A percentile compares a stretch with the other conserved stretches of the same genome.
Evolutionary conservation across 2,329 filamentous ascomycete genomes (phyloP).

Genomic region (Penicillium sp.): DNA sequence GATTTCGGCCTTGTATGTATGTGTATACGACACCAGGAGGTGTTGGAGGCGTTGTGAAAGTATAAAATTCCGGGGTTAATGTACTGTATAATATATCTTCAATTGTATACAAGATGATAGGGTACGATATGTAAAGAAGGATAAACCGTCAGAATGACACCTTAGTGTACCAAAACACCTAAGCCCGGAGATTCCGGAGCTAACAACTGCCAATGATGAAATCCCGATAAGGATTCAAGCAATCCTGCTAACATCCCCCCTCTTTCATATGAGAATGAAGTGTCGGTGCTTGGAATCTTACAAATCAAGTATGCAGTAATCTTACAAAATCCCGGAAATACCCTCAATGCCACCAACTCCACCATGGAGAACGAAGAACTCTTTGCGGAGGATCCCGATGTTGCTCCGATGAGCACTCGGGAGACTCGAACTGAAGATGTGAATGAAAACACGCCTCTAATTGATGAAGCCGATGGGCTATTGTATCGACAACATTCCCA

Average conservation of each 20-base stretch:
- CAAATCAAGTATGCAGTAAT: slow-evolving; percentile 3
- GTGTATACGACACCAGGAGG: slow-evolving; percentile 4
- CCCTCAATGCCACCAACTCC: not conserved
- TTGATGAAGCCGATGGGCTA: not conserved
- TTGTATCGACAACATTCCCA: not conserved
- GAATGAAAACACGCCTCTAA: slow-evolving; percentile 1
- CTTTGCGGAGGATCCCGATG: slow-evolving; percentile 33
- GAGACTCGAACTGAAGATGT: slow-evolving; percentile 5
- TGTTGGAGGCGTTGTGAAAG: slow-evolving; percentile 8
- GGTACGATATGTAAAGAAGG: not conserved
- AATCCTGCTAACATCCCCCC: not conserved
- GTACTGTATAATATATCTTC: slow-evolving; percentile 2
- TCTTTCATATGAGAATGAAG: not conserved
- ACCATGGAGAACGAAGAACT: slow-evolving; percentile 37
- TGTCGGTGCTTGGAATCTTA: not conserved
- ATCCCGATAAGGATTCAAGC: slow-evolving; percentile 2
- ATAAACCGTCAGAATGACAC: not conserved
- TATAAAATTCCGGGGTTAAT: slow-evolving; percentile 1
- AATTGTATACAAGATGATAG: not conserved
- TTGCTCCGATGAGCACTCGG: slow-evolving; percentile 25
- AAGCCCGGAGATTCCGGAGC: slow-evolving; percentile 11
- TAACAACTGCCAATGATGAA: slow-evolving; percentile 1
- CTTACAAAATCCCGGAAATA: not conserved
- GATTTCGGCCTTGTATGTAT: not conserved
- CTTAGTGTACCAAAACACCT: not conserved